phyloP scores from a whole-genome alignment of 495 filamentous ascomycete genomes.

The Penicillium antarcticum region DNA sequence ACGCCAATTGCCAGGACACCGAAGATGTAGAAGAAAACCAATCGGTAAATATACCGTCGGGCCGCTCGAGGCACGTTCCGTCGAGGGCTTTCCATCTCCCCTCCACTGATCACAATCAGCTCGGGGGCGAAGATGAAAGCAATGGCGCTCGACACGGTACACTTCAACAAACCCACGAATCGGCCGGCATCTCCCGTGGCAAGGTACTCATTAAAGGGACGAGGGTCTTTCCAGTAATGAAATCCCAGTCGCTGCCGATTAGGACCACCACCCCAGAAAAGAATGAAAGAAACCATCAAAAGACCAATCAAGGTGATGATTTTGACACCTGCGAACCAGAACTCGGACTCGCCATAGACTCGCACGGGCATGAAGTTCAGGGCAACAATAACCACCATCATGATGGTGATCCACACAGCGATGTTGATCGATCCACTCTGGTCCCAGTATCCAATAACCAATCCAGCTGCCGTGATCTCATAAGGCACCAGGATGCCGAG shows the following conservation, averaged over 20 bases:
- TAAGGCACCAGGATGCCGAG: slow-evolving; percentile 64
- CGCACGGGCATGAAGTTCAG: slow-evolving; percentile 66
- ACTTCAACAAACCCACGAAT: slow-evolving; percentile 42
- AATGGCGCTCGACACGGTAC: slow-evolving; percentile 48
- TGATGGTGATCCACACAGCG: slow-evolving; percentile 70
- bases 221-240: slow-evolving; percentile 68
- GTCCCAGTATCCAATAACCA: slow-evolving; percentile 75
- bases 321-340: slow-evolving; percentile 72
- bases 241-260: slow-evolving; percentile 65
- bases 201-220: slow-evolving; percentile 53
- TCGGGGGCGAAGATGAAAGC: slow-evolving; percentile 57
- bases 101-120: slow-evolving; percentile 52
- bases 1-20: slow-evolving; percentile 57
- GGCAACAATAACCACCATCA: slow-evolving; percentile 62
- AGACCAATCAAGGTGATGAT: slow-evolving; percentile 73
- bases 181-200: slow-evolving; percentile 33
- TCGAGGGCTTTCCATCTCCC: slow-evolving; percentile 73
- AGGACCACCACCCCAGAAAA: slow-evolving; percentile 67
- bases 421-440: slow-evolving; percentile 23
- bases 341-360: slow-evolving; percentile 71
- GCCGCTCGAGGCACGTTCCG: slow-evolving; percentile 75
- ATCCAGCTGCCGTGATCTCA: slow-evolving; percentile 67
- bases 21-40: slow-evolving; percentile 76
- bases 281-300: slow-evolving; percentile 64
- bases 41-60: slow-evolving; percentile 80